phyloP scores from a whole-genome alignment of 345 rosid species.

The Hibiscus trionum region DNA sequence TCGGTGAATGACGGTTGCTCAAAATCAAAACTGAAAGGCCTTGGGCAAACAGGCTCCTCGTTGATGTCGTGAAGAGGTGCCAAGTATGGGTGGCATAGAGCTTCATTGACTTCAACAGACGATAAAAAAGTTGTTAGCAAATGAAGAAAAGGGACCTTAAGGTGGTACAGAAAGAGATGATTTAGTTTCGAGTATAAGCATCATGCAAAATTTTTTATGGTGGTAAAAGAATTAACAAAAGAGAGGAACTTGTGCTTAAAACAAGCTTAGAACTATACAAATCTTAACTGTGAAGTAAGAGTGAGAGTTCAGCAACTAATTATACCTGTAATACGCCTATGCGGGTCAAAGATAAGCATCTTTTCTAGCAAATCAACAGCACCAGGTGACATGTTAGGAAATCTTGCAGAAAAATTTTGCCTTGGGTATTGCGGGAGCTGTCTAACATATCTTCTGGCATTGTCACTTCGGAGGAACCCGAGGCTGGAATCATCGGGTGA shows the following conservation, averaged over 20 bases:
- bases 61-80: conserved; percentile 14
- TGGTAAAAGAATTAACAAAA: too few relatives aligned
- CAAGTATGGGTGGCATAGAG: conserved; percentile 29
- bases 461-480: conserved; percentile 91
- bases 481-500: conserved; percentile 94
- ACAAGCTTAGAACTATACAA: neutral
- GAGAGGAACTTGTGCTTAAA: too few relatives aligned
- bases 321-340: conserved; percentile 82
- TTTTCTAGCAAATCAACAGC: conserved; percentile 80
- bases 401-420: conserved; percentile 68
- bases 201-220: too few relatives aligned
- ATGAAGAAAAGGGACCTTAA: neutral
- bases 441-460: conserved; percentile 92
- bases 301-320: neutral
- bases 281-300: neutral
- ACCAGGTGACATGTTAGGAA: conserved; percentile 58
- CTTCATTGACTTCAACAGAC: conserved; percentile 66
- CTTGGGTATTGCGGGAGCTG: conserved; percentile 94
- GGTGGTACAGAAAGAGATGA: neutral
- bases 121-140: neutral
- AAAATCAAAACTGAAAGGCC: conserved; percentile 82
- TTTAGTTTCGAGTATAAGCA: too few relatives aligned
- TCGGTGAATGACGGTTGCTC: conserved; percentile 92
- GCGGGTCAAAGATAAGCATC: conserved; percentile 96
- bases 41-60: conserved; percentile 79